These are phyloP conservation scores for Mycena pura DNA, from an alignment of 768 basidiomycete species.

Conservation along the genomic window DNA sequence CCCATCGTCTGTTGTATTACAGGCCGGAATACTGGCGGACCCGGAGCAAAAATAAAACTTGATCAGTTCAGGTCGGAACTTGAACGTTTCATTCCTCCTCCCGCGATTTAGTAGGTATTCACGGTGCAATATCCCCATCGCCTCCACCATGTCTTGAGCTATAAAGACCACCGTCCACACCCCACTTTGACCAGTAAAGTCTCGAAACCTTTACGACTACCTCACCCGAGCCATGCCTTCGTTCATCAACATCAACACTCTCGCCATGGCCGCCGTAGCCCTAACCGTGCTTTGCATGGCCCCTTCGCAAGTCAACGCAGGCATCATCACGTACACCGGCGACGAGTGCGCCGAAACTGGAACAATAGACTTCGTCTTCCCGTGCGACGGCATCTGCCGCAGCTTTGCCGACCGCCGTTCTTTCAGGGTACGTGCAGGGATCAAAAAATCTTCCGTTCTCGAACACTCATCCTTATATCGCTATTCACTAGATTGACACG, in stretches of 20 bases:
- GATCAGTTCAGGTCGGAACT: slow-evolving; percentile 1
- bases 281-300: slow-evolving; percentile 5
- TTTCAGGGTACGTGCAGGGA: neutral
- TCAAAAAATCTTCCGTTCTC: slow-evolving; percentile 8
- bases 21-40: neutral
- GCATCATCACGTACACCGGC: neutral
- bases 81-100: neutral
- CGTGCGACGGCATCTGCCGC: neutral
- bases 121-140: slow-evolving; percentile 13
- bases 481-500: slow-evolving; percentile 6
- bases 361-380: neutral
- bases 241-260: slow-evolving; percentile 9
- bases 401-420: neutral
- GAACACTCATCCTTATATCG: neutral
- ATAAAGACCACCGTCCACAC: neutral
- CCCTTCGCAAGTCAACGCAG: neutral
- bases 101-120: slow-evolving; percentile 6
- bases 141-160: neutral
- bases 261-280: slow-evolving; percentile 1
- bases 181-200: neutral
- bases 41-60: neutral
- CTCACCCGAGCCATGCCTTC: slow-evolving; percentile 6
- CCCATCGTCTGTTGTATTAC: slow-evolving; percentile 9
- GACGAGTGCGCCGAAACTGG: neutral
- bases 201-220: slow-evolving; percentile 6